Percentiles rank a stretch among this genome's conserved stretches.
phyloP scores from a whole-genome alignment of 164 flowering plant species.

The grape (Vitis vinifera) region ASM3070453v1 NC_081815.1:451001-451500 shows the following conservation, averaged over 20 bases:
- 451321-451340: conserved; percentile 16
- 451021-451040: too few species aligned
- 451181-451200: conserved; percentile 85
- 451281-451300: conserved; percentile 44
- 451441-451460: conserved; percentile 40
- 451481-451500: conserved; percentile 56
- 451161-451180: conserved; percentile 90
- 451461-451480: conserved; percentile 70
- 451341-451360: conserved; percentile 31
- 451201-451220: conserved; percentile 70
- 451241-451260: conserved; percentile 82
- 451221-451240: conserved; percentile 83
- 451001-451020: too few species aligned
- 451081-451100: background rate
- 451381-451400: conserved; percentile 12
- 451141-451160: conserved; percentile 79
- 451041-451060: too few species aligned
- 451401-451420: conserved; percentile 37
- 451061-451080: too few species aligned
- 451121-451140: background rate
- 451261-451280: conserved; percentile 75
- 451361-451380: conserved; percentile 10
- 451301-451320: conserved; percentile 55
- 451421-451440: conserved; percentile 57
- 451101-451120: background rate